Percentiles rank a stretch among this genome's conserved stretches.
Conservation (phyloP, 2,329 filamentous ascomycete species). For the Pseudocercospora fuligena region DNA sequence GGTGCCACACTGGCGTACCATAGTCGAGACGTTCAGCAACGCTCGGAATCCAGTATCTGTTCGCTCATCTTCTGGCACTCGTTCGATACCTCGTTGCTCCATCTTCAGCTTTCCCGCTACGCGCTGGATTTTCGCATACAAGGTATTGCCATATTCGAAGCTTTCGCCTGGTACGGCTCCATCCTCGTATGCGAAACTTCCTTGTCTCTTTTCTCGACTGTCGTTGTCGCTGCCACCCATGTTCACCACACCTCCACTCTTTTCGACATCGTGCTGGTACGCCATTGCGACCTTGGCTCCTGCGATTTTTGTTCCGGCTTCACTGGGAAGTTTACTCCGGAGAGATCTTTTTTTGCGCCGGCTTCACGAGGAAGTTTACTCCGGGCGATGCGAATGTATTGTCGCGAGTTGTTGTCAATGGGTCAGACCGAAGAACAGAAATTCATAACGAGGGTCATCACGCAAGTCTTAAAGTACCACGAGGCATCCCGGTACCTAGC, state of each 20-base stretch:
- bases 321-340: conserved; percentile 31
- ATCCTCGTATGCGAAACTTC: conserved; percentile 40
- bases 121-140: conserved; percentile 65
- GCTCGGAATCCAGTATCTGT: conserved; percentile 60
- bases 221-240: conserved; percentile 11
- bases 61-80: conserved; percentile 72
- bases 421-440: background rate
- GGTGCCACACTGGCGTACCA: conserved; percentile 57
- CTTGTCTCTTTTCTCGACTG: conserved; percentile 20
- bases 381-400: background rate
- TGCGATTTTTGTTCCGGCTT: conserved; percentile 23
- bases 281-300: conserved; percentile 13
- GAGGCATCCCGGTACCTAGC: background rate
- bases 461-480: conserved; percentile 2
- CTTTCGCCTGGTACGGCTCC: conserved; percentile 62
- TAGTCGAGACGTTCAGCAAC: conserved; percentile 70
- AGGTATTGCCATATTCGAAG: conserved; percentile 61
- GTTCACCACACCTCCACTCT: conserved; percentile 24
- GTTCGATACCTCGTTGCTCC: conserved; percentile 76
- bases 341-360: background rate
- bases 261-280: conserved; percentile 29
- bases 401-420: background rate
- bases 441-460: background rate
- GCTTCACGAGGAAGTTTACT: background rate
- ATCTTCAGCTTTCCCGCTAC: conserved; percentile 69